These are phyloP conservation scores for Wickerhamiella occidentalis DNA, from an alignment of 805 yeast genomes.

Conservation along the genomic window DNA sequence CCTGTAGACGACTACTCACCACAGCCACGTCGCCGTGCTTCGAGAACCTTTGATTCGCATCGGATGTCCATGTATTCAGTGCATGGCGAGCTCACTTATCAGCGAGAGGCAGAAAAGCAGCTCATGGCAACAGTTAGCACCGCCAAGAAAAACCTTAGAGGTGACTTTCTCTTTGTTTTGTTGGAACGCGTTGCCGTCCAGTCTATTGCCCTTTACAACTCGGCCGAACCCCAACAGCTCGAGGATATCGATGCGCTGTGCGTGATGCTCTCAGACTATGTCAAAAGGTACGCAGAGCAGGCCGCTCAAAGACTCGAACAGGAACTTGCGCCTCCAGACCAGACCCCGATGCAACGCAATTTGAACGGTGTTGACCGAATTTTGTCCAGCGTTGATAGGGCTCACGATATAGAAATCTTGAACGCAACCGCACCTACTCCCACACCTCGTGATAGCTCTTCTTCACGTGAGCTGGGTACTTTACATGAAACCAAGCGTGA, in stretches of 20 bases:
- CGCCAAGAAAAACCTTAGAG: conserved; percentile 14
- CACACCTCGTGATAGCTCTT: background rate
- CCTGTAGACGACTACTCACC: background rate
- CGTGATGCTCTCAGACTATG: conserved; percentile 7
- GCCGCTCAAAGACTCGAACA: background rate
- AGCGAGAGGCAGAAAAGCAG: conserved; percentile 20
- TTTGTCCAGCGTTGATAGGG: background rate
- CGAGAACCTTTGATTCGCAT: conserved; percentile 1
- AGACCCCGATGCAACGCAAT: background rate
- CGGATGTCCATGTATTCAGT: conserved; percentile 3
- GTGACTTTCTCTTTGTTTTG: conserved; percentile 18
- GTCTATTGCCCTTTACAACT: conserved; percentile 17
- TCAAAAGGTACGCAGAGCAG: background rate
- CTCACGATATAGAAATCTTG: background rate
- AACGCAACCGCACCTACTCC: background rate
- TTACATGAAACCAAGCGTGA: background rate
- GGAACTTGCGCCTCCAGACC: background rate
- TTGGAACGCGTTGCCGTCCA: conserved; percentile 20
- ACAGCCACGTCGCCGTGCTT: background rate
- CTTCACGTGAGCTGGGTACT: background rate
- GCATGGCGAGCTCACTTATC: conserved; percentile 15
- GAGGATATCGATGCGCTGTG: conserved; percentile 8
- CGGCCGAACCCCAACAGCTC: background rate
- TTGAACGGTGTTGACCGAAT: background rate
- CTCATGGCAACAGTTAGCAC: conserved; percentile 17